A percentile compares a stretch with the other conserved stretches of the same genome.
These are phyloP conservation scores for Xerocomus amazonicus DNA, from an alignment of 1,284 basidiomycete species.

Conservation along the genomic window DNA sequence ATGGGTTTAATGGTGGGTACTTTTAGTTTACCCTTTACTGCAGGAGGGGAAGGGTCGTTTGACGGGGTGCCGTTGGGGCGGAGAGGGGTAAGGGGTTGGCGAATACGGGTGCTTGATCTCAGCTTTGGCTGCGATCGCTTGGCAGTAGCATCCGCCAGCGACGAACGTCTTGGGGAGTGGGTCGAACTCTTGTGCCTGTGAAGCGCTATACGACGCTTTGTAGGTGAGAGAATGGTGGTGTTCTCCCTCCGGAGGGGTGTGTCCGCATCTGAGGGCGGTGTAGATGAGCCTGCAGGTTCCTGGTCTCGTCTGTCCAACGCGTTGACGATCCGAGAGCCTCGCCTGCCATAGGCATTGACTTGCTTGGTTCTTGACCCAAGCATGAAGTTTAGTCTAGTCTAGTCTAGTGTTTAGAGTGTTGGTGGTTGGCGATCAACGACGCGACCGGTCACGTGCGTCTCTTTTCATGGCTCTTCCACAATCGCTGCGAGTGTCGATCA, in stretches of 20 bases:
- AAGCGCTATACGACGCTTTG: slow-evolving; percentile 10
- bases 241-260: slow-evolving; percentile 22
- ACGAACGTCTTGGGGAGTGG: slow-evolving; percentile 13
- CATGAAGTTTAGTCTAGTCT: slow-evolving; percentile 30
- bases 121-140: slow-evolving; percentile 16
- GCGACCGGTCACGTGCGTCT: slow-evolving; percentile 26
- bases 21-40: slow-evolving; percentile 28
- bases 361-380: slow-evolving; percentile 62
- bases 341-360: slow-evolving; percentile 65
- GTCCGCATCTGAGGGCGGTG: slow-evolving; percentile 11
- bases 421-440: slow-evolving; percentile 6
- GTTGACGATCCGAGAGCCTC: slow-evolving; percentile 60
- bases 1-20: slow-evolving; percentile 29
- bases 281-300: slow-evolving; percentile 18
- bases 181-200: slow-evolving; percentile 12
- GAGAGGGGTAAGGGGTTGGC: slow-evolving; percentile 33
- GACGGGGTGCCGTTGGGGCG: slow-evolving; percentile 17
- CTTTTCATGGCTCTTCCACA: slow-evolving; percentile 45
- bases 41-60: slow-evolving; percentile 3
- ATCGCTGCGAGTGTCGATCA: slow-evolving; percentile 58
- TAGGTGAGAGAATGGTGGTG: slow-evolving; percentile 23
- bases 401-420: no score
- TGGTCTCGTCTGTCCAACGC: slow-evolving; percentile 38
- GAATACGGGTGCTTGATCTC: slow-evolving; percentile 11
- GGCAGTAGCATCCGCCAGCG: slow-evolving; percentile 2